Evolutionary conservation across 140 eudicot genomes (phyloP).

Genomic region (Ambrosia hybrid): DNA sequence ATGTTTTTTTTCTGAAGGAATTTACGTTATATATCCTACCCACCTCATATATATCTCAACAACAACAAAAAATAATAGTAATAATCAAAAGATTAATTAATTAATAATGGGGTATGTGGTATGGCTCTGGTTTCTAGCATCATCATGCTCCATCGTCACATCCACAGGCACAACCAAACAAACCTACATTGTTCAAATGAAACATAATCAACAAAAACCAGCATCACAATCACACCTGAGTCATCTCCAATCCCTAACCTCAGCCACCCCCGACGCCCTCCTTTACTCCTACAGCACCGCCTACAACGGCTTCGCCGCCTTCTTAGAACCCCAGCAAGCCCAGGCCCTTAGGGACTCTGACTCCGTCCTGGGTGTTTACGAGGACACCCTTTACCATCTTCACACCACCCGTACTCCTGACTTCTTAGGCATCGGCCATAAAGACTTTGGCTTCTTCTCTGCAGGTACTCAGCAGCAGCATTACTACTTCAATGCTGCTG

Average conservation of each 20-base stretch:
- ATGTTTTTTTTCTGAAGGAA: neutral
- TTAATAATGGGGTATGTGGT: constrained; percentile 15
- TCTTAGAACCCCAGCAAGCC: constrained; percentile 37
- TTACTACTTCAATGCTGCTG: constrained; percentile 31
- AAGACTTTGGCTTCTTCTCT: constrained; percentile 37
- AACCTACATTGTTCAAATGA: constrained; percentile 77
- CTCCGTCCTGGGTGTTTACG: constrained; percentile 59
- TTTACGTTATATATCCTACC: neutral
- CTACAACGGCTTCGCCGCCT: constrained; percentile 74
- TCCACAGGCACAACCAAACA: constrained; percentile 20
- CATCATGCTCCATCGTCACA: neutral
- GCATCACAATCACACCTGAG: constrained; percentile 37
- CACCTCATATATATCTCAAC: too few relatives aligned
- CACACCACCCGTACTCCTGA: constrained; percentile 90
- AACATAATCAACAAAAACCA: constrained; percentile 49
- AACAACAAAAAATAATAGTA: neutral
- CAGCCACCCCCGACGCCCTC: constrained; percentile 34
- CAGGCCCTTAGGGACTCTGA: constrained; percentile 43
- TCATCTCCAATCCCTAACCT: constrained; percentile 53
- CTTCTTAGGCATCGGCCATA: constrained; percentile 61
- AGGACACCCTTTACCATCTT: constrained; percentile 56
- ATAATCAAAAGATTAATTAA: too few relatives aligned
- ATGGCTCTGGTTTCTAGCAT: constrained; percentile 17
- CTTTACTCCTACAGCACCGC: constrained; percentile 70
- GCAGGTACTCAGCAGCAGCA: constrained; percentile 42